Evolutionary conservation across 1,284 basidiomycete genomes (phyloP), one percentile per base, ranked within the genome.

Genomic region (Boletus austroedulis): DNA sequence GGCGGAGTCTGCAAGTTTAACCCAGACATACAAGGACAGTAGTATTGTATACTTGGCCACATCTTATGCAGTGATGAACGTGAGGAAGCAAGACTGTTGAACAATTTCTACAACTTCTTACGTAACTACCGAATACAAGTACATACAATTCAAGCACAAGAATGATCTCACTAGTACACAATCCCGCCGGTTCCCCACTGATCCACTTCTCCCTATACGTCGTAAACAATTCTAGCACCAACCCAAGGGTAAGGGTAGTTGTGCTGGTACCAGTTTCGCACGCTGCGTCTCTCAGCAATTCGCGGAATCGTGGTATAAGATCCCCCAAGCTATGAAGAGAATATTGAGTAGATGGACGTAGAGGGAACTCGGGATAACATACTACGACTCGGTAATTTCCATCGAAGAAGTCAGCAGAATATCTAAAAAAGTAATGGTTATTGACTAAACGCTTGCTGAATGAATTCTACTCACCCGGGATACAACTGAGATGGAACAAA

Each of bases 331-430:
- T 96, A 65, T 26, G 58, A 65, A 44, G 43, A 54, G 38, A 65
- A 41, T 40, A 53, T 28, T 51, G 15, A 70, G n/a, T 21, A 11
- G 50, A 40, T 24, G 28, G 12, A 26, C 38, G 7, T 45, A 17
- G 14, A 1, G 32, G 36, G 1, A n/a, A 5, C 24, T 19, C 17
- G 19, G 14, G 26, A 34, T 19, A 28, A 63, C 92, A 64, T 77
- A 94, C 91, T 69, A 94, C 92, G 31, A 93, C 84, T 58, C 85
- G 84, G 72, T 97, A 91, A 65, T 83, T 81, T n/a, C 77, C 82
- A 72, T 96, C 94, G 71, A 93, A 92, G 78, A 96, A 94, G 77
- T 98, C 94, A 67, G 82, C 77, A 49, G 92, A 93, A 71, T 93
- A 96, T 19, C 85, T 87, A n/a, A n/a, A 64, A n/a, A 24, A 60